Evolutionary conservation across 192 early-diverging fungal genomes (phyloP).

Genomic region (Coemansia sp.): DNA sequence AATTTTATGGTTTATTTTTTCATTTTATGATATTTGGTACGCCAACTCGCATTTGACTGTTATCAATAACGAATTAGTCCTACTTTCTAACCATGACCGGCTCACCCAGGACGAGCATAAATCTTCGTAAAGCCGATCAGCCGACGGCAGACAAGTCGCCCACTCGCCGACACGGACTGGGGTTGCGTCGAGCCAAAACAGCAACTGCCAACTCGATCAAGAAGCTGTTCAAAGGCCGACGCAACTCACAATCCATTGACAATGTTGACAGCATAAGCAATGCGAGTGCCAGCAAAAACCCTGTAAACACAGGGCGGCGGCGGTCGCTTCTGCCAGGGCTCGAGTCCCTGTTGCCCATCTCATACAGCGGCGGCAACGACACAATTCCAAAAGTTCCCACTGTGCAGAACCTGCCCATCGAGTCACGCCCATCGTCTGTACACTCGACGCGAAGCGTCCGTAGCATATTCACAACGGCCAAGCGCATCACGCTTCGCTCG

Average conservation of each 20-base stretch:
- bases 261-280: neutral
- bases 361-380: neutral
- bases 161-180: constrained; percentile 8
- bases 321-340: constrained; percentile 4
- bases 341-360: neutral
- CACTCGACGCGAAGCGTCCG: constrained; percentile 39
- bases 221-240: constrained; percentile 26
- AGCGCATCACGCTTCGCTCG: constrained; percentile 34
- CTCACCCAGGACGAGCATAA: neutral
- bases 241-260: neutral
- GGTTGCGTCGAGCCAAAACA: constrained; percentile 26
- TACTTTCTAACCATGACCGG: neutral
- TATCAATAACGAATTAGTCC: too few species aligned
- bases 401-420: constrained; percentile 9
- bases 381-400: neutral
- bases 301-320: neutral
- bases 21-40: neutral
- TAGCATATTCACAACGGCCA: constrained; percentile 39
- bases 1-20: neutral
- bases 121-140: neutral
- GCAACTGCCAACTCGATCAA: constrained; percentile 34
- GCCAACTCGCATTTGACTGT: neutral
- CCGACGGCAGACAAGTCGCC: neutral
- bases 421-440: constrained; percentile 29
- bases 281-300: neutral